These are phyloP conservation scores for Alternaria dauci DNA, from an alignment of 2,329 filamentous ascomycete species.

Conservation along the genomic window DNA sequence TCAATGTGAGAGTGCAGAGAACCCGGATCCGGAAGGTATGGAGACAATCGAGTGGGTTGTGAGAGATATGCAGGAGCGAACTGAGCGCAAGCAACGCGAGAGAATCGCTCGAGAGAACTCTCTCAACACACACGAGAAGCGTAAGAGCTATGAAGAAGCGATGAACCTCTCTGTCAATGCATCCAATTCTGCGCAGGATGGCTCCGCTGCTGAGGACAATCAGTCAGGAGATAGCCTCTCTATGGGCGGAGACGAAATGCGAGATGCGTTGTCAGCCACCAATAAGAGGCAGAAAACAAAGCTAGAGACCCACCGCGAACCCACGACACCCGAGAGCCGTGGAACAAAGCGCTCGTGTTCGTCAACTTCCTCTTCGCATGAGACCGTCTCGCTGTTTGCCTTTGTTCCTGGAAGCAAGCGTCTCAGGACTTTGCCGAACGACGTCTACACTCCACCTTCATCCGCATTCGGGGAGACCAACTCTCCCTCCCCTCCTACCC, in stretches of 20 bases:
- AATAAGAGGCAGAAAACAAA: not conserved
- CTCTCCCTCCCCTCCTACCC: not conserved
- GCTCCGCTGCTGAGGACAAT: too few species aligned
- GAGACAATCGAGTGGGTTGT: not conserved
- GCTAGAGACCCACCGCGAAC: not conserved
- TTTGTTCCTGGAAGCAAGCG: not conserved
- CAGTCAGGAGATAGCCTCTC: not conserved
- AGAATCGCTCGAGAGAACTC: not conserved
- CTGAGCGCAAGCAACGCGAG: not conserved
- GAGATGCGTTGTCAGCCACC: not conserved
- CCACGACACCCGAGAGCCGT: not conserved
- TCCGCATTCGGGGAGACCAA: not conserved
- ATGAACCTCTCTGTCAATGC: not conserved
- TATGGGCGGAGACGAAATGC: not conserved
- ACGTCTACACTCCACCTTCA: not conserved
- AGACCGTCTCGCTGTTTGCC: not conserved
- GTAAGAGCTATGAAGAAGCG: not conserved
- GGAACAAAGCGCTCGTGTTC: not conserved
- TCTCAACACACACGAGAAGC: not conserved
- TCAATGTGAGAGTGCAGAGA: not conserved
- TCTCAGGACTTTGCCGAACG: too few species aligned
- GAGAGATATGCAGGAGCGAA: not conserved
- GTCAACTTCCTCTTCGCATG: not conserved
- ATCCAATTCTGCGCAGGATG: rapidly evolving
- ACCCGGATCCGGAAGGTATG: not conserved